Evolutionary conservation across 495 filamentous ascomycete genomes (phyloP).

Genomic region (Tuber indicum): DNA sequence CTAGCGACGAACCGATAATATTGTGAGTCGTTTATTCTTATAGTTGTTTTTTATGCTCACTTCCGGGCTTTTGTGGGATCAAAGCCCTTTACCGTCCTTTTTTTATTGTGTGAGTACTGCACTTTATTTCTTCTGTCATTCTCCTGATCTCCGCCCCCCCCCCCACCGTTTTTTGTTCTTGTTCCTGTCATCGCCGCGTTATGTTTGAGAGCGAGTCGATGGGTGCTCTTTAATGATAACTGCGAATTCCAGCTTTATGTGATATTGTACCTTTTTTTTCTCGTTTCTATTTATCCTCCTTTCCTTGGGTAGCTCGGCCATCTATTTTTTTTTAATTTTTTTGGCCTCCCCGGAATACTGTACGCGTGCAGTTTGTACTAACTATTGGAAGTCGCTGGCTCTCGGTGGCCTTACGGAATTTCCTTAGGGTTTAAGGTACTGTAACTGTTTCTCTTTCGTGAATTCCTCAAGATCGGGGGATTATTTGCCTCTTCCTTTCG

Average conservation of each 20-base stretch:
- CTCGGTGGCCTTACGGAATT: slow-evolving; percentile 2
- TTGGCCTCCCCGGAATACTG: not conserved
- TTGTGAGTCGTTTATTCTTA: not conserved
- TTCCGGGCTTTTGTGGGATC: not conserved
- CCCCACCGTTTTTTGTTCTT: not conserved
- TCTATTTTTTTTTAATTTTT: not conserved
- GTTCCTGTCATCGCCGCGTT: slow-evolving; percentile 4
- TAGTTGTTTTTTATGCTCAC: not conserved
- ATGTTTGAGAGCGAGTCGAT: not conserved
- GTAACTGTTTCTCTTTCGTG: not conserved
- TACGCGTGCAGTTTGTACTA: not conserved
- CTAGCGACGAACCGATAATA: not conserved
- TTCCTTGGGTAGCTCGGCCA: not conserved
- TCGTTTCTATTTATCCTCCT: not conserved
- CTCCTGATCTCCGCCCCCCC: not conserved
- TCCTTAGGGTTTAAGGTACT: not conserved
- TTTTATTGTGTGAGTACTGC: not conserved
- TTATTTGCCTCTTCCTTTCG: not conserved
- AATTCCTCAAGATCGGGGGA: not conserved
- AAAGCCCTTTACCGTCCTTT: not conserved
- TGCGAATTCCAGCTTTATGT: not conserved
- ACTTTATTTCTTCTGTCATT: not conserved
- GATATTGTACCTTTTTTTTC: not conserved
- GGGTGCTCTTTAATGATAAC: not conserved
- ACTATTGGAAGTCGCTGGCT: not conserved